These are phyloP conservation scores for Pestalotiopsis sp. DNA, from an alignment of 2,329 filamentous ascomycete genomes.

Conservation along the genomic window DNA sequence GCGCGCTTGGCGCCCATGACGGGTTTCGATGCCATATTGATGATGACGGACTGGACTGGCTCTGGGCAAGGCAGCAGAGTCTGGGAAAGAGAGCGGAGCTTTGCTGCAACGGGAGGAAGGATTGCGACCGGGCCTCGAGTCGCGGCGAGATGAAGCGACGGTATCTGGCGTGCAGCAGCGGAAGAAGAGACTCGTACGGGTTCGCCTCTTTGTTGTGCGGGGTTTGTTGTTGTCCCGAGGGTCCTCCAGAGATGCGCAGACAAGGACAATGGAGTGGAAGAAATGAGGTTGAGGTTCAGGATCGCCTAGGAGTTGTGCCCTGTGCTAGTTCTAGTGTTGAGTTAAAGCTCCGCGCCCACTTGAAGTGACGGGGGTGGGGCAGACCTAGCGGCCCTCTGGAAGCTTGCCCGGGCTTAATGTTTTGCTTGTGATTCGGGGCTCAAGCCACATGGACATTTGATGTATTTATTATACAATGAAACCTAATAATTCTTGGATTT, in stretches of 20 bases:
- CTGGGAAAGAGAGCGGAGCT: not conserved
- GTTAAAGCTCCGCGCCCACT: not conserved
- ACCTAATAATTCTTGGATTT: no score
- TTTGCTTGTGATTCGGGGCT: no score
- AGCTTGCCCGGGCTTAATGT: no score
- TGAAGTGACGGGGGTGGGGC: not conserved
- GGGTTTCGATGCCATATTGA: not conserved
- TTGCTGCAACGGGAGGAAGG: not conserved
- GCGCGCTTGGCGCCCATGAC: constrained; percentile 43
- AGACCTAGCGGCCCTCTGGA: not conserved
- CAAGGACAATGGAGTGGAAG: not conserved
- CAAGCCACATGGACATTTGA: no score
- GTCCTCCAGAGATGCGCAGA: not conserved
- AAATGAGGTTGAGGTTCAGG: not conserved
- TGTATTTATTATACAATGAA: no score
- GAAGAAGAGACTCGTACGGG: not conserved
- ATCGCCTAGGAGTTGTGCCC: not conserved
- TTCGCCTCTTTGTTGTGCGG: not conserved
- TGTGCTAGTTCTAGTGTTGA: not conserved
- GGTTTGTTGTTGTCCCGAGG: not conserved
- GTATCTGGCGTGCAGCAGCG: not conserved
- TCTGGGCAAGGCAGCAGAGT: not conserved
- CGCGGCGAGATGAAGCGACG: not conserved
- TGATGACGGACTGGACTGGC: not conserved
- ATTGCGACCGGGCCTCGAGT: not conserved